Percentiles rank a stretch among this genome's conserved stretches.
phyloP scores from a whole-genome alignment of 2,329 filamentous ascomycete genomes.

The Lachnum nothofagi region DNA sequence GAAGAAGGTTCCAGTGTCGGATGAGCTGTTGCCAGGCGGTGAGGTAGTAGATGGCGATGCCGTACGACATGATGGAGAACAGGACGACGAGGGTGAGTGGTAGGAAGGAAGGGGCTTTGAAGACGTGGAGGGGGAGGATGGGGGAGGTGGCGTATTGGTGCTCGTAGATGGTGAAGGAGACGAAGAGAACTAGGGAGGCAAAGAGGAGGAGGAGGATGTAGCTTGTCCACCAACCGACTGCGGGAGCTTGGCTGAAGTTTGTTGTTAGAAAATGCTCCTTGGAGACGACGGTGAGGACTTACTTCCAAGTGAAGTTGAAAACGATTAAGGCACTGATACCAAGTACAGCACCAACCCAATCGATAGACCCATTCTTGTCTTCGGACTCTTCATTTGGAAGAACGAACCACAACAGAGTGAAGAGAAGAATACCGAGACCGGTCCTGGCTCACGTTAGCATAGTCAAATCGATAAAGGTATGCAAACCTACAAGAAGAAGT shows the following conservation, averaged over 20 bases:
- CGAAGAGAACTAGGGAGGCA: slow-evolving; percentile 11
- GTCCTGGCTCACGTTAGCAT: slow-evolving; percentile 1
- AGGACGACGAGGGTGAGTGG: slow-evolving; percentile 14
- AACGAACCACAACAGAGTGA: slow-evolving; percentile 5
- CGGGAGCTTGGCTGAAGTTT: slow-evolving; percentile 20
- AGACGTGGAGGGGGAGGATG: slow-evolving; percentile 25
- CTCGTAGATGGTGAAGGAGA: slow-evolving; percentile 19
- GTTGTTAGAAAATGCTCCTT: background rate
- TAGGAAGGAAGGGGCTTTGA: slow-evolving; percentile 21
- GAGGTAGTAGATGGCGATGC: slow-evolving; percentile 46
- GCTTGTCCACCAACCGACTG: slow-evolving; percentile 18
- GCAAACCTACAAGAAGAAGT: slow-evolving; percentile 10
- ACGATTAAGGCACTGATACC: slow-evolving; percentile 39
- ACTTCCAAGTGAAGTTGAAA: slow-evolving; percentile 51
- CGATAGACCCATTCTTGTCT: slow-evolving; percentile 36
- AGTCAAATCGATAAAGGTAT: background rate
- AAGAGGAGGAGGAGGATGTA: slow-evolving; percentile 18
- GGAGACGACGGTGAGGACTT: background rate
- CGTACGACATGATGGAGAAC: slow-evolving; percentile 27
- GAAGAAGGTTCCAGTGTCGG: slow-evolving; percentile 38
- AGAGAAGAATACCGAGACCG: slow-evolving; percentile 1
- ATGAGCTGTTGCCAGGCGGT: slow-evolving; percentile 42
- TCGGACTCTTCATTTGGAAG: slow-evolving; percentile 11
- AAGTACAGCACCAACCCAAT: slow-evolving; percentile 38
- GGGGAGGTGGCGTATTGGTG: slow-evolving; percentile 15